Base-by-base conservation (phyloP, 306 rosid genomes). In the Spatholobus suberectus region DNA sequence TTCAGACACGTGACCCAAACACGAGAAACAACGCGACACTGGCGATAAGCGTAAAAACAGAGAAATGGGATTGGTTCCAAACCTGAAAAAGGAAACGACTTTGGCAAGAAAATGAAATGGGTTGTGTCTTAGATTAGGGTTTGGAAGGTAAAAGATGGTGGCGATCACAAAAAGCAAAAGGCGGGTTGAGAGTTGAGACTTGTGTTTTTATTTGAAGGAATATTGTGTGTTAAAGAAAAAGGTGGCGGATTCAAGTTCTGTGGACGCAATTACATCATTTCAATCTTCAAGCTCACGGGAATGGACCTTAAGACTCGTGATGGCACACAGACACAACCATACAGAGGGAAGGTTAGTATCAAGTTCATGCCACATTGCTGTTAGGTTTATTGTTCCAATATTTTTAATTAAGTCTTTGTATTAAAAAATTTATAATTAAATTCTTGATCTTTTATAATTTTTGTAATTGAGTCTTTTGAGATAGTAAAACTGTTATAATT, bases 31-130 rank as follows among this genome's bases (percentile, higher is more conserved):
- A n/a, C n/a, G n/a, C n/a, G n/a, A 32, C 8, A 35, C 17, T 3
- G 24, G 71, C 14, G 44, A 41, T 5, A 63, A 63, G 37, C 13
- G 11, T 5, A 47, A 32, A 77, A 57, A 40, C 3, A 59, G 73
- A 83, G 55, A 12, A 15, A 23, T 69, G 67, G 62, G 70, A 59
- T 74, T 43, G 66, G 59, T 72, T 71, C 18, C 40, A 68, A 27
- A 79, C 87, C 85, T 49, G 82, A 38, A 83, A 83, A 86, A 79
- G 76, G 73, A 58, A 75, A 37, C 3, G 6, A 79, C 49, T 78
- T 82, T 58, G 73, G 61, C 11, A 26, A 73, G 68, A 72, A 75
- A 63, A 4, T n/a, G 8, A 32, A 61, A 75, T 40, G 81, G 86
- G 80, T n/a, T n/a, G 61, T 75, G 81, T 20, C 18, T 3, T 18